Conservation (phyloP, 2,329 filamentous ascomycete genomes). For the Diplocarpon mali region DNA sequence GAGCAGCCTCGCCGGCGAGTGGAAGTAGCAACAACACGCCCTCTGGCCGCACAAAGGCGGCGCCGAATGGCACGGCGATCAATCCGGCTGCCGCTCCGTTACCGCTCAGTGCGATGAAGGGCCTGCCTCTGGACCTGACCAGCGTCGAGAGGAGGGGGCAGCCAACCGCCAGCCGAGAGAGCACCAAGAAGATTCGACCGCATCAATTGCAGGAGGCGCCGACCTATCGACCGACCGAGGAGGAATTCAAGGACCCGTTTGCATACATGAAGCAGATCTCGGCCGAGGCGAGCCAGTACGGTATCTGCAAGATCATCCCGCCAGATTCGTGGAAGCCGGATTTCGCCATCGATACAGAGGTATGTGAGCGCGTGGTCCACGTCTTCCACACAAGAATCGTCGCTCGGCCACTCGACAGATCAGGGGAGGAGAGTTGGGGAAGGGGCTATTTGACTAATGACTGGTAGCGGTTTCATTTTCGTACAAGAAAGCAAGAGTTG, state of each 20-base stretch:
- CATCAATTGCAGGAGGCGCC: slow-evolving; percentile 84
- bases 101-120: slow-evolving; percentile 27
- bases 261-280: slow-evolving; percentile 89
- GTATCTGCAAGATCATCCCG: slow-evolving; percentile 91
- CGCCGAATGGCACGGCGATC: slow-evolving; percentile 21
- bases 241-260: slow-evolving; percentile 91
- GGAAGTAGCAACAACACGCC: slow-evolving; percentile 17
- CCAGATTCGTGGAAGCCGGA: slow-evolving; percentile 88
- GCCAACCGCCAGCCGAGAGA: slow-evolving; percentile 63
- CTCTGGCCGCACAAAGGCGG: slow-evolving; percentile 21
- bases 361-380: slow-evolving; percentile 32
- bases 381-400: not conserved
- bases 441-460: slow-evolving; percentile 16
- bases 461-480: slow-evolving; percentile 83
- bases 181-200: slow-evolving; percentile 64
- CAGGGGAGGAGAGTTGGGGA: not conserved
- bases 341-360: slow-evolving; percentile 95
- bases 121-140: slow-evolving; percentile 61
- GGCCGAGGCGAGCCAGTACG: slow-evolving; percentile 75
- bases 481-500: slow-evolving; percentile 88
- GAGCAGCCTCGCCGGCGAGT: slow-evolving; percentile 25
- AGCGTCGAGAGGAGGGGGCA: slow-evolving; percentile 89
- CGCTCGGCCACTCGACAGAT: too few relatives aligned
- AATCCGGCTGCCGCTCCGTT: slow-evolving; percentile 25
- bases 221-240: slow-evolving; percentile 78